Evolutionary conservation across 1,284 basidiomycete species (phyloP), one percentile per base, ranked within the genome.

Genomic region (Phylloporus sp.): DNA sequence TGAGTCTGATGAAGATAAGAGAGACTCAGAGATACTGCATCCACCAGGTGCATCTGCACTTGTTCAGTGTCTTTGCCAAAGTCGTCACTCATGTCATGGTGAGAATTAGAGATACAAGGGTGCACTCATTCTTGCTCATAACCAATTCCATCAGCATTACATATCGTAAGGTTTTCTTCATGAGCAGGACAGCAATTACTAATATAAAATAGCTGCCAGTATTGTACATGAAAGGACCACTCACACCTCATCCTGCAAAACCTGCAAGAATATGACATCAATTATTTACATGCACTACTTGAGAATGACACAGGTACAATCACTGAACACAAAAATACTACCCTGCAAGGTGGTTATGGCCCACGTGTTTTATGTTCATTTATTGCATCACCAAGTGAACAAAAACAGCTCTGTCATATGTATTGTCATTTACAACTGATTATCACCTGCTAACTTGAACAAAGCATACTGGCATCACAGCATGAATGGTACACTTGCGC

Each of bases 391-490:
- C 65, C 66, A 39, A 64, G 53, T 26, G 64, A 58, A 8, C 69
- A 70, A 24, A 70, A 63, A 49, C 49, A 66, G 20, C 2, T 53
- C 11, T 62, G 64, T 4, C 34, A 10, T 64, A 50, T 18, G 60
- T 55, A 39, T 0, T 6, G 1, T n/a, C n/a, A n/a, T n/a, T n/a
- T n/a, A n/a, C n/a, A n/a, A n/a, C n/a, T n/a, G n/a, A n/a, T n/a
- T n/a, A n/a, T n/a, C n/a, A n/a, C n/a, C n/a, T n/a, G n/a, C n/a
- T n/a, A n/a, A n/a, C n/a, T n/a, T n/a, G n/a, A n/a, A n/a, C n/a
- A n/a, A n/a, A 74, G 74, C 68, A 22, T 47, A 70, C 40, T 72
- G 69, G 69, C 74, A 76, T 42, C 55, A 60, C 37, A 56, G 42
- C 22, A 8, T 58, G 0, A 51, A 66, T 24, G 61, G 70, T 4